phyloP scores from a whole-genome alignment of 441 rosid genomes.

The Pelargonium fulgidum region DNA sequence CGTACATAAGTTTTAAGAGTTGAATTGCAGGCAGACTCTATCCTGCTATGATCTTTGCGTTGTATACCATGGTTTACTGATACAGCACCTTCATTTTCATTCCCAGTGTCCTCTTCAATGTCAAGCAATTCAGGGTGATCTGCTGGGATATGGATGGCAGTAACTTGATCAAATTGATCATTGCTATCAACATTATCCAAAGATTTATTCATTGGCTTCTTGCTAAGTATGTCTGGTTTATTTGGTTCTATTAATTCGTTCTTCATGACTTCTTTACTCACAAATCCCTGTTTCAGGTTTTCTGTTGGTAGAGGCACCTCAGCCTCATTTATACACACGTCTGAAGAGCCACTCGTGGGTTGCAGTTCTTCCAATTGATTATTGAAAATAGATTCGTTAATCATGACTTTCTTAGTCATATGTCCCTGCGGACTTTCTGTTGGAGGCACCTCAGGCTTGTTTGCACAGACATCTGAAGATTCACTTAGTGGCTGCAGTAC shows the following conservation, averaged over 20 bases:
- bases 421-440: conserved; percentile 24
- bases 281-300: neutral
- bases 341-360: neutral
- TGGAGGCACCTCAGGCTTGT: conserved; percentile 8
- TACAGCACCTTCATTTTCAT: conserved; percentile 26
- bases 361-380: neutral
- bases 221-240: conserved; percentile 50
- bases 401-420: conserved; percentile 21
- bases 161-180: conserved; percentile 35
- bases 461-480: neutral
- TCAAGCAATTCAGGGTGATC: conserved; percentile 32
- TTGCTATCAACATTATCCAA: conserved; percentile 27
- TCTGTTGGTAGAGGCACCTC: neutral
- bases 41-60: conserved; percentile 20
- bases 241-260: conserved; percentile 25
- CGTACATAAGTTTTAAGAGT: conserved; percentile 25
- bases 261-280: conserved; percentile 17
- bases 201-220: conserved; percentile 29
- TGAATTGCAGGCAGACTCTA: conserved; percentile 26
- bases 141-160: conserved; percentile 39
- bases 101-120: conserved; percentile 30
- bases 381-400: conserved; percentile 17
- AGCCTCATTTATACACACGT: neutral
- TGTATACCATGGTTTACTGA: conserved; percentile 23
- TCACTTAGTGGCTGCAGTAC: neutral